phyloP scores from a whole-genome alignment of 345 rosid genomes.

The Kernera saxatilis region DNA sequence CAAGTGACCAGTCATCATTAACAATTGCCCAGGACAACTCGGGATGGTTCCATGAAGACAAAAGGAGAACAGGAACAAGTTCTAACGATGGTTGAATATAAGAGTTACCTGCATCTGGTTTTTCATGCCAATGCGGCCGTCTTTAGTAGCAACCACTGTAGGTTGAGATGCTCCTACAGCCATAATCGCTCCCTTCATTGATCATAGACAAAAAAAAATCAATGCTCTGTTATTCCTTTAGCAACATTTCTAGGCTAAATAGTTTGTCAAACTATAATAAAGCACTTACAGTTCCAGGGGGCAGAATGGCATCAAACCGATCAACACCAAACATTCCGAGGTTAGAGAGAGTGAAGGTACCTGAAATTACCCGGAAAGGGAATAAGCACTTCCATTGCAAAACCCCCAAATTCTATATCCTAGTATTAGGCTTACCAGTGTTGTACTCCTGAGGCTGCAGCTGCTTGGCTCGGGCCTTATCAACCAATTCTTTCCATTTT shows the following conservation, averaged over 20 bases:
- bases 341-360: constrained; percentile 94
- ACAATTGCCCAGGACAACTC: not conserved
- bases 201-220: not conserved
- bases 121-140: constrained; percentile 85
- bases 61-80: not conserved
- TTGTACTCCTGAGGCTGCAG: constrained; percentile 90
- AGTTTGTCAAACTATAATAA: not conserved
- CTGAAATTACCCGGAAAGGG: constrained; percentile 32
- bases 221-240: not conserved
- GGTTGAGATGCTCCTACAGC: constrained; percentile 96
- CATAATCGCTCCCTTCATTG: constrained; percentile 91
- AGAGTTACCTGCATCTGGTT: constrained; percentile 86
- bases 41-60: not conserved
- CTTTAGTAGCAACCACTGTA: constrained; percentile 72
- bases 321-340: constrained; percentile 98
- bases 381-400: not conserved
- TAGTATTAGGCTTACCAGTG: constrained; percentile 45
- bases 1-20: constrained; percentile 11
- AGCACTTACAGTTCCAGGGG: constrained; percentile 86
- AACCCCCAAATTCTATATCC: not conserved
- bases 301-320: constrained; percentile 94
- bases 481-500: constrained; percentile 96
- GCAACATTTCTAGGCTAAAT: not conserved
- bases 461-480: constrained; percentile 93
- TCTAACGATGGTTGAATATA: not conserved